Conservation (phyloP, 1,139 yeast species). For the Pneumocystis carinii region DNA sequence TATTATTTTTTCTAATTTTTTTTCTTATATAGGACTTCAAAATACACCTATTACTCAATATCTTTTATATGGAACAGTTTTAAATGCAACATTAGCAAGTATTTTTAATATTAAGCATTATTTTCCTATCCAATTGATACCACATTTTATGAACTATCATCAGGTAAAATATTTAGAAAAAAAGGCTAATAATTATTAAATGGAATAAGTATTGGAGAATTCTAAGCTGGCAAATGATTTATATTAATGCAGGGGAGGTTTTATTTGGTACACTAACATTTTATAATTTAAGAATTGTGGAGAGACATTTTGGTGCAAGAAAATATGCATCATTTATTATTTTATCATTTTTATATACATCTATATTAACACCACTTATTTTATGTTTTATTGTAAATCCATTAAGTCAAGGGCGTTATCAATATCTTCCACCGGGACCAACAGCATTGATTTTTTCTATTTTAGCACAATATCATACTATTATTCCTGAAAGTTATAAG, state of each 20-base stretch:
- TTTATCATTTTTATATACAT: constrained; percentile 10
- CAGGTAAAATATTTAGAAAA: constrained; percentile 17
- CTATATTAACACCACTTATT: constrained; percentile 11
- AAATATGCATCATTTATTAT: constrained; percentile 25
- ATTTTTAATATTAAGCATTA: constrained; percentile 42
- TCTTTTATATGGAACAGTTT: constrained; percentile 31
- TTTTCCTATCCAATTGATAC: constrained; percentile 40
- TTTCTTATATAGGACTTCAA: constrained; percentile 32
- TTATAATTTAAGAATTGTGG: constrained; percentile 48
- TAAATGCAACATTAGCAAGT: constrained; percentile 39
- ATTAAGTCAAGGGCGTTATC: constrained; percentile 17
- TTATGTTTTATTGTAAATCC: constrained; percentile 8
- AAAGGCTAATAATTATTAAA: background rate
- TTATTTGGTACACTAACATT: constrained; percentile 37
- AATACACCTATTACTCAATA: constrained; percentile 44
- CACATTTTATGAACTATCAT: constrained; percentile 40
- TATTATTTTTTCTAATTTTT: constrained; percentile 15
- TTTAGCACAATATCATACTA: constrained; percentile 40
- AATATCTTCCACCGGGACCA: constrained; percentile 42
- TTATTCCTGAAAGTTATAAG: constrained; percentile 45
- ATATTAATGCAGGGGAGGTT: constrained; percentile 53
- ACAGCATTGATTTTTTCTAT: constrained; percentile 46
- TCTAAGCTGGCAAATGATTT: constrained; percentile 39
- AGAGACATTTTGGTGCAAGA: constrained; percentile 48
- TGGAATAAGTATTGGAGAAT: constrained; percentile 45